A percentile compares a stretch with the other conserved stretches of the same genome.
Evolutionary conservation across 805 yeast genomes (phyloP).

Genomic region (Metschnikowia continentalis): DNA sequence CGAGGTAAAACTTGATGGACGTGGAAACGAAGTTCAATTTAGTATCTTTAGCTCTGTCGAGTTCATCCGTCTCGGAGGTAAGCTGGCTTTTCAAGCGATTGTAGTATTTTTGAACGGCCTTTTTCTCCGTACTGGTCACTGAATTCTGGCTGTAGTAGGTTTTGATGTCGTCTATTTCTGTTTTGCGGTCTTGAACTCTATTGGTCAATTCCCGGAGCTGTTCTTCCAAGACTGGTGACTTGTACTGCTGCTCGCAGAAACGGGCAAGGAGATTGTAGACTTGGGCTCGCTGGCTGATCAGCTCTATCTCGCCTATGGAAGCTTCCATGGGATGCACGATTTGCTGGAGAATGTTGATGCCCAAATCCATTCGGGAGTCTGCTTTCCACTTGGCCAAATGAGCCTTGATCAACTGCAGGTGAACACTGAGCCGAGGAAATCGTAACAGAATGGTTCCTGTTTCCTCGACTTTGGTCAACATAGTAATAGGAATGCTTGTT

Average conservation of each 20-base stretch:
- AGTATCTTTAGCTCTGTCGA: conserved; percentile 34
- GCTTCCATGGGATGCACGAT: conserved; percentile 50
- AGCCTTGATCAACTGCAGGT: conserved; percentile 27
- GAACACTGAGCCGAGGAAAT: conserved; percentile 17
- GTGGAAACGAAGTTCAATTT: conserved; percentile 43
- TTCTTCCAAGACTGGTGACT: conserved; percentile 40
- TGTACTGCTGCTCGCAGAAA: conserved; percentile 67
- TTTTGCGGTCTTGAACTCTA: conserved; percentile 38
- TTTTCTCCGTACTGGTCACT: conserved; percentile 44
- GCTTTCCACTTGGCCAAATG: conserved; percentile 67
- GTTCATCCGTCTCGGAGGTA: conserved; percentile 46
- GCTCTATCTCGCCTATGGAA: conserved; percentile 11
- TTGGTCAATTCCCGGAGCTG: conserved; percentile 40
- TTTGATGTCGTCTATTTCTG: conserved; percentile 49
- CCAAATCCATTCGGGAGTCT: conserved; percentile 63
- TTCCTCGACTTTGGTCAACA: conserved; percentile 34
- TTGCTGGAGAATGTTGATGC: conserved; percentile 50
- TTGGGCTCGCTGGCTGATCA: conserved; percentile 31
- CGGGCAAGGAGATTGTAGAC: conserved; percentile 60
- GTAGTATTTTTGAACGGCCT: conserved; percentile 50
- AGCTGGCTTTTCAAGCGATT: conserved; percentile 46
- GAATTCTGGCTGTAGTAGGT: conserved; percentile 38
- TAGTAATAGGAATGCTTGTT: conserved; percentile 50
- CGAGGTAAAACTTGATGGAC: conserved; percentile 58
- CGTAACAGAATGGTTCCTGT: conserved; percentile 15